phyloP scores from a whole-genome alignment of 495 filamentous ascomycete species.

The Tetracladium marchalianum region DNA sequence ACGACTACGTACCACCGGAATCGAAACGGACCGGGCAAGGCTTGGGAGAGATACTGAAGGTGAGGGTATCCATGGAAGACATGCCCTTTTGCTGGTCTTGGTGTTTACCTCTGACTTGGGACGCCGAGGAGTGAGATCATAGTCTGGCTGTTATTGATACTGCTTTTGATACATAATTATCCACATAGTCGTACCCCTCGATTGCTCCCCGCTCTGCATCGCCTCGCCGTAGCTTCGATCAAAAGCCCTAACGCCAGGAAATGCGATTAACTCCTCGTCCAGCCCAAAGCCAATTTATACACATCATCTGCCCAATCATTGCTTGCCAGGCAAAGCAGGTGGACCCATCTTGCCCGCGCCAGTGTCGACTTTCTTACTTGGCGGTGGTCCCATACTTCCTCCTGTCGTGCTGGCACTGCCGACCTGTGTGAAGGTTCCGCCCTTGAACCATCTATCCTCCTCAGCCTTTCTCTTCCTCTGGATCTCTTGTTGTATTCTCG shows the following conservation, averaged over 20 bases:
- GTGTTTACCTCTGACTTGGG: too few relatives aligned
- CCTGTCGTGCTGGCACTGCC: constrained; percentile 35
- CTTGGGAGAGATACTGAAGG: too few relatives aligned
- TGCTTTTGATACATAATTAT: too few relatives aligned
- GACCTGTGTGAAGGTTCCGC: constrained; percentile 90
- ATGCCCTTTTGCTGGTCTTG: too few relatives aligned
- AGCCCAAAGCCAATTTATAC: too few relatives aligned
- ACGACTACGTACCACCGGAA: too few relatives aligned
- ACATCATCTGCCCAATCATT: not conserved
- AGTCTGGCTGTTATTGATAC: too few relatives aligned
- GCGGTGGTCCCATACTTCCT: constrained; percentile 19
- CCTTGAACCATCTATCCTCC: constrained; percentile 91
- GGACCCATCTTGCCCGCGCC: constrained; percentile 19
- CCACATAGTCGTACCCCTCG: not conserved
- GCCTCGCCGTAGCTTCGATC: not conserved
- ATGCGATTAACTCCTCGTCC: not conserved
- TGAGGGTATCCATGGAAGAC: too few relatives aligned
- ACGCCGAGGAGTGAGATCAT: too few relatives aligned
- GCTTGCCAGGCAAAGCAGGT: constrained; percentile 16
- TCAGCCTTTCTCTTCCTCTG: constrained; percentile 85
- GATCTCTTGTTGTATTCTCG: constrained; percentile 75
- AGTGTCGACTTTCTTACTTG: constrained; percentile 19
- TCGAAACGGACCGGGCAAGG: too few relatives aligned
- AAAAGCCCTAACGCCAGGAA: not conserved
- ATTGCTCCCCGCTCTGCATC: not conserved